phyloP scores from a whole-genome alignment of 2,329 filamentous ascomycete species.

The Sporothrix protearum region DNA sequence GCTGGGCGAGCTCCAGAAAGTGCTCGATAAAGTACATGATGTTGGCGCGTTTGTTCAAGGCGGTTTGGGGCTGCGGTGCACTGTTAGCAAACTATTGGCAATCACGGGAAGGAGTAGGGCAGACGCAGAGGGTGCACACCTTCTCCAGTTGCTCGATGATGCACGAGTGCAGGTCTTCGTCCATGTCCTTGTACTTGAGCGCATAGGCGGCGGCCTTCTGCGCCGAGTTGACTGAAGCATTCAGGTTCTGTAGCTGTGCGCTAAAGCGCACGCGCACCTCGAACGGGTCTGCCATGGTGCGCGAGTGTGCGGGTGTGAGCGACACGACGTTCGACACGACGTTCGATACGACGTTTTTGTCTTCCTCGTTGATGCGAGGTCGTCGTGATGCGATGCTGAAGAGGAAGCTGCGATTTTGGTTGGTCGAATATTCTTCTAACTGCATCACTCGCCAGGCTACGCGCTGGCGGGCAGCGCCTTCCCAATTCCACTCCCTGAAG shows the following conservation, averaged over 20 bases:
- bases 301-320: background rate
- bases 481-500: background rate
- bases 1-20: conserved; percentile 80
- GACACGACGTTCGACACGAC: background rate
- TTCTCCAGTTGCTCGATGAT: conserved; percentile 92
- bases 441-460: background rate
- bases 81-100: conserved; percentile 19
- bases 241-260: conserved; percentile 80
- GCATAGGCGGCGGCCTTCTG: conserved; percentile 95
- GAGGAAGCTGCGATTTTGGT: background rate
- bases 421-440: background rate
- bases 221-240: conserved; percentile 81
- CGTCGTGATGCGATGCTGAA: conserved; percentile 2
- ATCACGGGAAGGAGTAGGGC: background rate
- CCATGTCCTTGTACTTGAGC: conserved; percentile 87
- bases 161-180: conserved; percentile 95
- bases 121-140: conserved; percentile 43
- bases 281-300: conserved; percentile 72
- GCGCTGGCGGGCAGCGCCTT: background rate
- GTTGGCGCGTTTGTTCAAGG: conserved; percentile 95
- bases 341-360: background rate
- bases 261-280: conserved; percentile 98
- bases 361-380: background rate
- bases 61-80: conserved; percentile 55
- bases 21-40: conserved; percentile 99